Conservation (phyloP, 2,329 filamentous ascomycete genomes). For the Teratosphaeria pseudoeucalypti region DNA sequence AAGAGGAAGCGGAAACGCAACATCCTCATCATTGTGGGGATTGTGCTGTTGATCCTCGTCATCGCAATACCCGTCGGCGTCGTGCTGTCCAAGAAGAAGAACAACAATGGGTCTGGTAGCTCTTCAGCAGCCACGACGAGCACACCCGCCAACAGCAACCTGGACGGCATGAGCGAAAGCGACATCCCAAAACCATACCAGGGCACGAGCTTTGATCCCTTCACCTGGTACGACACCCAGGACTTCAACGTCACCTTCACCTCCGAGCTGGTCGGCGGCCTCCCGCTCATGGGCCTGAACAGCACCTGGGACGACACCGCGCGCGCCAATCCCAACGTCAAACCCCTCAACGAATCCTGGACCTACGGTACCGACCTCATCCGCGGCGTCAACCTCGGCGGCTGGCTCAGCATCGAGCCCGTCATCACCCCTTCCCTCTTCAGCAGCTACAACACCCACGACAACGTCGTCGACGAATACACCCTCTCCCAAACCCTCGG, state of each 20-base stretch:
- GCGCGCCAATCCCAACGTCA: conserved; percentile 67
- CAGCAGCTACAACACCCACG: conserved; percentile 49
- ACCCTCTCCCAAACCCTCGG: conserved; percentile 66
- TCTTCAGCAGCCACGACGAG: conserved; percentile 13
- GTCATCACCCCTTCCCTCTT: conserved; percentile 95
- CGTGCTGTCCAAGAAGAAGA: conserved; percentile 32
- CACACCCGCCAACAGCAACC: conserved; percentile 34
- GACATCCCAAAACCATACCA: conserved; percentile 48
- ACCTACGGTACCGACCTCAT: conserved; percentile 71
- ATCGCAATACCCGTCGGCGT: conserved; percentile 40
- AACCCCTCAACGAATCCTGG: conserved; percentile 65
- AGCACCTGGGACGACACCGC: conserved; percentile 76
- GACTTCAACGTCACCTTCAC: conserved; percentile 97
- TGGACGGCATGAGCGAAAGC: conserved; percentile 33
- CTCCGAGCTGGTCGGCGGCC: conserved; percentile 65
- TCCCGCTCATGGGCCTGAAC: conserved; percentile 86
- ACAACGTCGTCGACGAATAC: conserved; percentile 75
- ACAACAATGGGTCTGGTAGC: conserved; percentile 9
- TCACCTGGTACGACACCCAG: conserved; percentile 77
- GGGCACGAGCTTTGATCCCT: conserved; percentile 76
- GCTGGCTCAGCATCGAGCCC: conserved; percentile 88
- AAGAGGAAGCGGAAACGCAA: conserved; percentile 47
- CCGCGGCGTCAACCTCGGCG: conserved; percentile 83
- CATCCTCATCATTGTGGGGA: conserved; percentile 28
- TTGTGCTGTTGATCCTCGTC: conserved; percentile 32